A percentile compares a stretch with the other conserved stretches of the same genome.
Conservation (phyloP, 2,329 filamentous ascomycete species). For the Paracorniculantispora psalliotae region DNA sequence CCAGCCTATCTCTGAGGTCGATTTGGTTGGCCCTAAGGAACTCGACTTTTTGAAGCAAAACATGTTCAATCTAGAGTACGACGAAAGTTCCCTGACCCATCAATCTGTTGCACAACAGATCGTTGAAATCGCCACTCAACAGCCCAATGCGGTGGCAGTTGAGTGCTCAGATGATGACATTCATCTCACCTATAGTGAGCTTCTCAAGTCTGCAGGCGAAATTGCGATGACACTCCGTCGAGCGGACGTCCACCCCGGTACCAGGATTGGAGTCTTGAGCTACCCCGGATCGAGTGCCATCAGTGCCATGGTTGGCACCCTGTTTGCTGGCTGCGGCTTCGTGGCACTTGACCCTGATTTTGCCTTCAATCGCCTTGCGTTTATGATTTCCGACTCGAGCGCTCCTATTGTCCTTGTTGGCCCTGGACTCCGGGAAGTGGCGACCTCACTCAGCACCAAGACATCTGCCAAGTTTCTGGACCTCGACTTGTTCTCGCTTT, state of each 20-base stretch:
- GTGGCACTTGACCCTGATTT: conserved; percentile 24
- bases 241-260: conserved; percentile 18
- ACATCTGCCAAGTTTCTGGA: neutral
- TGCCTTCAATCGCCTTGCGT: conserved; percentile 21
- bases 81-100: conserved; percentile 19
- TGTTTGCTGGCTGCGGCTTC: conserved; percentile 22
- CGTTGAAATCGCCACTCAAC: conserved; percentile 19
- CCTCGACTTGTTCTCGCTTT: neutral
- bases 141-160: conserved; percentile 21
- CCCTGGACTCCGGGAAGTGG: conserved; percentile 17
- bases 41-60: conserved; percentile 18
- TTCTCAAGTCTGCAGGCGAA: neutral
- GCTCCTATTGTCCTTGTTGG: conserved; percentile 19
- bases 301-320: conserved; percentile 20
- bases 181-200: neutral
- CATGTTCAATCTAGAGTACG: conserved; percentile 20
- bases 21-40: conserved; percentile 21
- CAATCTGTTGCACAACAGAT: conserved; percentile 20
- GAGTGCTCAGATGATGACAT: conserved; percentile 12
- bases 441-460: conserved; percentile 16
- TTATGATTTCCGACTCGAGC: conserved; percentile 22
- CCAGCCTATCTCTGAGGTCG: conserved; percentile 22
- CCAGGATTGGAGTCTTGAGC: conserved; percentile 18
- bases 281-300: conserved; percentile 18
- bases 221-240: neutral